phyloP scores from a whole-genome alignment of 148 eudicot species.

The Amaranthus cruentus region DNA sequence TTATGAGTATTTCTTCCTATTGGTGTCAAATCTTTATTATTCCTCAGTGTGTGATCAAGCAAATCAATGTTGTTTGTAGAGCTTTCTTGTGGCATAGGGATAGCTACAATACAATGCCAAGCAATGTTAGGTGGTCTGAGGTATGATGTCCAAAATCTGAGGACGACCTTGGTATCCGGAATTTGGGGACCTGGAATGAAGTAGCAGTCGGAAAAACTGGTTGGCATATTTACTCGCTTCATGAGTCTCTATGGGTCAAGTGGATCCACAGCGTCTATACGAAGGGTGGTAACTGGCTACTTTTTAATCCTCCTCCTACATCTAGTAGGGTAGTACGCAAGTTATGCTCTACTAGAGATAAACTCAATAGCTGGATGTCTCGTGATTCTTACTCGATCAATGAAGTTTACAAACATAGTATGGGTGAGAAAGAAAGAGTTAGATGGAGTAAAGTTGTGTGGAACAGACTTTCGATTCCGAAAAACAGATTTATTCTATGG shows the following conservation, averaged over 20 bases:
- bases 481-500: background rate
- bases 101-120: background rate
- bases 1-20: background rate
- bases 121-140: background rate
- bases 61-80: background rate
- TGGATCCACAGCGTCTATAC: background rate
- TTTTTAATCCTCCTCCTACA: background rate
- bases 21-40: background rate
- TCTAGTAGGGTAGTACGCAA: background rate
- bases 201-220: background rate
- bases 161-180: background rate
- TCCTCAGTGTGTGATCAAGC: background rate
- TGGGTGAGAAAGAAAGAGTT: background rate
- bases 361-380: background rate
- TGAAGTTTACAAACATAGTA: background rate
- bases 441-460: background rate
- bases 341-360: background rate
- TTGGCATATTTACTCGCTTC: background rate
- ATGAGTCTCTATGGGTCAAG: background rate
- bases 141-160: background rate
- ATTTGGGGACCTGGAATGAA: background rate
- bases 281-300: background rate
- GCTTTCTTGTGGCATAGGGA: background rate
- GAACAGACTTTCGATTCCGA: background rate
- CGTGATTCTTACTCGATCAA: background rate